phyloP scores from a whole-genome alignment of 2,329 filamentous ascomycete genomes.

The Penicillium sp. region DNA sequence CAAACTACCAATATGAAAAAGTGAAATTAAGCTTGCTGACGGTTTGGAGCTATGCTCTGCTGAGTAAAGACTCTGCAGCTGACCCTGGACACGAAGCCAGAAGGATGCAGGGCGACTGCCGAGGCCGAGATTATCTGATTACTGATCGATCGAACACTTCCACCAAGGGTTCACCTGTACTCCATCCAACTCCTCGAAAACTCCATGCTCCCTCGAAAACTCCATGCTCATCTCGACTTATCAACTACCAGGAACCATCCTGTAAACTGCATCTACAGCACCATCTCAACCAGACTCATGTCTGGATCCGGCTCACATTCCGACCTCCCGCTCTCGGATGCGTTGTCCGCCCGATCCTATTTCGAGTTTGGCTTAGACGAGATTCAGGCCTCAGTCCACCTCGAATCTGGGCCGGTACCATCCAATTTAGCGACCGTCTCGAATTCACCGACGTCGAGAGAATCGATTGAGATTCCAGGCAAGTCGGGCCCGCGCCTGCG shows the following conservation, averaged over 20 bases:
- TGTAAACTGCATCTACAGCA: background rate
- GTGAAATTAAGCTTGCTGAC: background rate
- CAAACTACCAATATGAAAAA: background rate
- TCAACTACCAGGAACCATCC: background rate
- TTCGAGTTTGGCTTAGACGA: constrained; percentile 14
- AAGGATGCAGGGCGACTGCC: background rate
- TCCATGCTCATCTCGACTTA: background rate
- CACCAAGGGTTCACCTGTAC: too few species aligned
- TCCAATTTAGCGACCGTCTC: background rate
- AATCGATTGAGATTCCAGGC: background rate
- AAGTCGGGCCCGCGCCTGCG: constrained; percentile 11
- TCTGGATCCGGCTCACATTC: background rate
- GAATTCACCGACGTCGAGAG: background rate
- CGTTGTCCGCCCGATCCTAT: constrained; percentile 25
- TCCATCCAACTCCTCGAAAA: too few species aligned
- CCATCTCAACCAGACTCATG: constrained; percentile 7
- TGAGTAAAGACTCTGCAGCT: background rate
- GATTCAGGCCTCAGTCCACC: background rate
- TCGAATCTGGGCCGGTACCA: background rate
- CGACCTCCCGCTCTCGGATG: constrained; percentile 12
- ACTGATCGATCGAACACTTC: background rate
- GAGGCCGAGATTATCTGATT: constrained; percentile 1
- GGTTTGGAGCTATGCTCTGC: background rate
- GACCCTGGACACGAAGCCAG: background rate
- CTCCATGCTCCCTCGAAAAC: too few species aligned